Base-by-base conservation (phyloP, 2,329 filamentous ascomycete species). In the Fusarium vanettenii region DNA sequence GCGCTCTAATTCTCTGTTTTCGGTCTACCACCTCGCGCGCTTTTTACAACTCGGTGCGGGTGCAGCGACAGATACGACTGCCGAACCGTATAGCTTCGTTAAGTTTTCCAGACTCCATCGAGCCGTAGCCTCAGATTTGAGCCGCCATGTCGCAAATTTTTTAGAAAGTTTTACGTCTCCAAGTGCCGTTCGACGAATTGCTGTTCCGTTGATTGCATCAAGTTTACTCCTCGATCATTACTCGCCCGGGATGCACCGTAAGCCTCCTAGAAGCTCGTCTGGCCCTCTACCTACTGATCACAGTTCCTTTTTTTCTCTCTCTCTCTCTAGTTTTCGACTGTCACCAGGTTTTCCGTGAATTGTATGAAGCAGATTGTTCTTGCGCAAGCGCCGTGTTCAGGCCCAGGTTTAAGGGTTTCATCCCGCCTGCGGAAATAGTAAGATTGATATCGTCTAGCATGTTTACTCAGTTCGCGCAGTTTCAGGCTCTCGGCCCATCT, bases 161-260 rank as follows among this genome's bases (percentile, higher is more conserved):
- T 27, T 75, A 29, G 39, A 41, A 29, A 52, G 48, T 6, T 64
- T 73, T 41, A 37, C 25, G 5, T 71, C 60, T 39, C 13, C 67
- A 20, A 59, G 59, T n/a, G 43, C 62, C 8, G 25, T 75, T 5
- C 65, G 64, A n/a, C 41, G 29, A 14, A 57, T 69, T n/a, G 72
- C 65, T 31, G 52, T 73, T 18, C 65, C 72, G 18, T 25, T 71
- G 25, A 63, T 73, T 37, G 72, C 72, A 8, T 75, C 70, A n/a
- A 71, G 72, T 45, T 43, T 73, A 5, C 59, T 75, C 9, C 50
- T 75, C 22, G 70, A 75, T 56, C 67, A 75, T 67, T 75, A 73
- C 35, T 50, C 65, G n/a, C 72, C 65, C 31, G 60, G 59, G 4
- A 75, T 75, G 72, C 72, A 75, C 62, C 37, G 72, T 75, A 66